Percentiles rank a stretch among this genome's conserved stretches.
These are phyloP conservation scores for Magnaporthiopsis rhizophila DNA, from an alignment of 2,329 filamentous ascomycete genomes.

Conservation along the genomic window DNA sequence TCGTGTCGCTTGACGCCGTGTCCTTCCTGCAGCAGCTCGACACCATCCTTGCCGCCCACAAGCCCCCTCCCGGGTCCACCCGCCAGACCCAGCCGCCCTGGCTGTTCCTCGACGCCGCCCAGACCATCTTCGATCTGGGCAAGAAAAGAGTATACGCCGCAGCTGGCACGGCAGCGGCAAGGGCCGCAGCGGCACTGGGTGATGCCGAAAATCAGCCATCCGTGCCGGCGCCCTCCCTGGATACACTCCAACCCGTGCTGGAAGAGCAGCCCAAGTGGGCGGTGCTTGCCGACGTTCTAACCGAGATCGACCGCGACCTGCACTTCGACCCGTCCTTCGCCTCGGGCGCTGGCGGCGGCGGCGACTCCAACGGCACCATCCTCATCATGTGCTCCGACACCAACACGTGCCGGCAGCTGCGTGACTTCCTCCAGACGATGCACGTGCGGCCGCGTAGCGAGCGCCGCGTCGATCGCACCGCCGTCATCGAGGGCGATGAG, in stretches of 20 bases:
- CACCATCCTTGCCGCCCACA: constrained; percentile 85
- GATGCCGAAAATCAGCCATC: neutral
- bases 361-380: constrained; percentile 85
- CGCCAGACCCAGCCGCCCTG: constrained; percentile 87
- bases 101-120: constrained; percentile 91
- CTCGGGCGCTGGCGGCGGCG: constrained; percentile 37
- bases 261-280: constrained; percentile 96
- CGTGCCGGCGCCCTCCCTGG: constrained; percentile 27
- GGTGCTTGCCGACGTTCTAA: constrained; percentile 78
- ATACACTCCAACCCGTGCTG: constrained; percentile 69
- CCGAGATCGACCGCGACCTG: constrained; percentile 86
- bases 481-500: constrained; percentile 39
- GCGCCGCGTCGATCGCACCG: constrained; percentile 31
- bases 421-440: constrained; percentile 90
- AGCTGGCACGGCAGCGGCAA: constrained; percentile 41
- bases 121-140: constrained; percentile 87
- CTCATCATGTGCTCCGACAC: constrained; percentile 93
- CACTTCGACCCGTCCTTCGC: constrained; percentile 61
- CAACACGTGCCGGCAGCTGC: constrained; percentile 76
- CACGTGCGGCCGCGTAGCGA: constrained; percentile 55
- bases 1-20: constrained; percentile 83
- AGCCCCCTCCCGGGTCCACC: constrained; percentile 78
- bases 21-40: constrained; percentile 90
- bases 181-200: constrained; percentile 8
- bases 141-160: constrained; percentile 80